phyloP scores from a whole-genome alignment of 495 filamentous ascomycete species.

The Jackrogersella minutella region DNA sequence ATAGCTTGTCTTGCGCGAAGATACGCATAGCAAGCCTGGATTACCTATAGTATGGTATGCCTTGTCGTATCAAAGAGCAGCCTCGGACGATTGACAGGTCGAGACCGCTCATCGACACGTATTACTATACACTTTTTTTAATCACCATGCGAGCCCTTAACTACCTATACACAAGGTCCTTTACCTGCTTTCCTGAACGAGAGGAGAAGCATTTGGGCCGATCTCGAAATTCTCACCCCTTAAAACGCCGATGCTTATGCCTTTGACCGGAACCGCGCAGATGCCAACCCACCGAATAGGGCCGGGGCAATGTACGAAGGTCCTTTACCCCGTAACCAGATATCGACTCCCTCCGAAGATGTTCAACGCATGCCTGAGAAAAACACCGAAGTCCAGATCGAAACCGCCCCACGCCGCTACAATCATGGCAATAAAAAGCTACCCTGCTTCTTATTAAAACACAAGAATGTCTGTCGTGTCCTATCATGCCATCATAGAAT shows the following conservation, averaged over 20 bases:
- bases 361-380: conserved; percentile 20
- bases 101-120: conserved; percentile 18
- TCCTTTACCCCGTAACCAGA: conserved; percentile 14
- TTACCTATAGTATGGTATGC: conserved; percentile 8
- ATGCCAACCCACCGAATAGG: conserved; percentile 15
- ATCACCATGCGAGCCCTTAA: conserved; percentile 29
- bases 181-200: conserved; percentile 20
- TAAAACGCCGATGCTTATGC: conserved; percentile 43
- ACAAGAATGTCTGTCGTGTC: conserved; percentile 12
- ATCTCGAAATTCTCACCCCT: conserved; percentile 17
- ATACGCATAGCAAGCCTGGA: not conserved
- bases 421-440: conserved; percentile 26
- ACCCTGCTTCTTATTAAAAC: conserved; percentile 11
- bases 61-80: conserved; percentile 11
- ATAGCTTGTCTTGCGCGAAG: not conserved
- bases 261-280: conserved; percentile 21
- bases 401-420: conserved; percentile 18
- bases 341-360: conserved; percentile 6
- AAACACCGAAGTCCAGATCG: conserved; percentile 22
- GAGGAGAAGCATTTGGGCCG: conserved; percentile 8
- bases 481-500: conserved; percentile 61
- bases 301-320: conserved; percentile 10
- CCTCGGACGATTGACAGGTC: conserved; percentile 5
- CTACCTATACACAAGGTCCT: conserved; percentile 37
- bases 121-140: conserved; percentile 40